Evolutionary conservation across 805 yeast genomes (phyloP), one percentile per base, ranked within the genome.

Genomic region (Cyberlindnera misumaiensis): DNA sequence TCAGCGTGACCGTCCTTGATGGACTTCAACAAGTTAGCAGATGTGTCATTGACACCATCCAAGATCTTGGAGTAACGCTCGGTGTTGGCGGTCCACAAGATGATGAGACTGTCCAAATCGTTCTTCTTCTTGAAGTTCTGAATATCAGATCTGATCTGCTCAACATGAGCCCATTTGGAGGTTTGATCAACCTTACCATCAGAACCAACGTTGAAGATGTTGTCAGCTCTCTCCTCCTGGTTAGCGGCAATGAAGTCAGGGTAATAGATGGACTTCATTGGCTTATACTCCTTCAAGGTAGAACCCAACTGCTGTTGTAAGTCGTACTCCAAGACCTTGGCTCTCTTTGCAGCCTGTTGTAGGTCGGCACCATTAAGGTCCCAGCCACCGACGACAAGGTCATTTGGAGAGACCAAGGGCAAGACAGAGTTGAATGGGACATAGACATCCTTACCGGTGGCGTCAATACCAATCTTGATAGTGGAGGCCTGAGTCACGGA

Each of bases 241-340:
- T 89, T 89, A 46, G 90, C 83, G 44, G 97, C 97, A 64, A 89
- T 90, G 65, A 87, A 89, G 62, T 89, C 97, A 25, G 97, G 97
- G 64, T 89, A 89, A 69, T 90, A 89, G 44, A 89, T 73, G 3
- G 96, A 86, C 31, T 85, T 81, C 66, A 88, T 62, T 26, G 97
- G 97, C 25, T 61, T 70, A 48, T 74, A 68, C 35, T 72, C 59
- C 50, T 72, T 65, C 73, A 90, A 67, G 52, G 77, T 66, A 44
- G 79, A 74, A 41, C 69, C 70, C 54, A 89, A 74, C 65, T 87
- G 76, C 46, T 76, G 70, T 69, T 86, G 96, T 58, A 89, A 74
- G 52, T 81, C 87, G 50, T 75, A 79, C 56, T 88, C 97, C 53
- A 89, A 75, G 20, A 89, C 97, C 60, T 84, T 67, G 32, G 96